Percentiles rank a stretch among this genome's conserved stretches.
Conservation (phyloP, 768 basidiomycete genomes). For the Lyophyllum shimeji region DNA sequence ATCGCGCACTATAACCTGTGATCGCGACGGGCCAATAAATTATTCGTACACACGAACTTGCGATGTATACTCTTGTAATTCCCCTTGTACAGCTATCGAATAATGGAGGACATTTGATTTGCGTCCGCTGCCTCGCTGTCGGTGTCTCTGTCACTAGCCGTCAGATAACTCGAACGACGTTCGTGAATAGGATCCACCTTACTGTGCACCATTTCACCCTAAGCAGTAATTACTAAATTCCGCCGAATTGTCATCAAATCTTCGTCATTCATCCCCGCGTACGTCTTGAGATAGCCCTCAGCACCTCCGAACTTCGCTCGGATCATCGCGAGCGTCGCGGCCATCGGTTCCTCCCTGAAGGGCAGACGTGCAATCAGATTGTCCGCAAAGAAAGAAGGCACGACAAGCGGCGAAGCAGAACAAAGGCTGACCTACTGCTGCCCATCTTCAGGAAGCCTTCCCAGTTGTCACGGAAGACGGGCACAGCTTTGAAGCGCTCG, state of each 20-base stretch:
- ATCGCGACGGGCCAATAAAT: not conserved
- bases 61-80: too few species aligned
- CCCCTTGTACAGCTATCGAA: not conserved
- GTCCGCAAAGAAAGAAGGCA: not conserved
- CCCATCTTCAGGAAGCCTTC: slow-evolving; percentile 34
- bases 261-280: slow-evolving; percentile 23
- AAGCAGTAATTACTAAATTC: not conserved
- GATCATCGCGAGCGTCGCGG: slow-evolving; percentile 28
- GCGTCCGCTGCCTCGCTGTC: not conserved
- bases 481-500: slow-evolving; percentile 28
- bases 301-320: slow-evolving; percentile 35
- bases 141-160: too few species aligned
- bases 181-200: not conserved
- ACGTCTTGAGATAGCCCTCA: slow-evolving; percentile 31
- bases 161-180: not conserved
- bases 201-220: not conserved
- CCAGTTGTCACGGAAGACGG: slow-evolving; percentile 31
- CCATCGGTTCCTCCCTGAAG: slow-evolving; percentile 36
- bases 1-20: slow-evolving; percentile 6
- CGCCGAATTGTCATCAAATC: slow-evolving; percentile 26
- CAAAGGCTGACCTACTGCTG: slow-evolving; percentile 28
- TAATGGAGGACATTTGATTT: not conserved
- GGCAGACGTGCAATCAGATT: not conserved
- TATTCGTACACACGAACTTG: not conserved
- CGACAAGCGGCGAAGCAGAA: not conserved